Conservation (phyloP, 768 basidiomycete genomes). For the Amanita pseudoporphyria region DNA sequence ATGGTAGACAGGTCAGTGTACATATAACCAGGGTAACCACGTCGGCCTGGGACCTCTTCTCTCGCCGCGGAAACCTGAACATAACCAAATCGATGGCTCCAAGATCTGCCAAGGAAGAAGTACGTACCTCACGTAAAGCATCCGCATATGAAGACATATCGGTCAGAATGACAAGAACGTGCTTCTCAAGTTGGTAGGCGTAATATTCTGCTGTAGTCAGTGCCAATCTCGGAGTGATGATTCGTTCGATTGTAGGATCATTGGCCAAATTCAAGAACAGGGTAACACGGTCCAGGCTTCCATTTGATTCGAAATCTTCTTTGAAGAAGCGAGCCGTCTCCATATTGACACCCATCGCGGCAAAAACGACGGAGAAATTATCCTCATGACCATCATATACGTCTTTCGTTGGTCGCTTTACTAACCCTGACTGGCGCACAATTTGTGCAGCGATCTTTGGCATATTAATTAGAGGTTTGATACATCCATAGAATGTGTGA, state of each 20-base stretch:
- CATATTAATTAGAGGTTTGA: not conserved
- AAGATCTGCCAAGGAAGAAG: constrained; percentile 8
- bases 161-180: constrained; percentile 97
- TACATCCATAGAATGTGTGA: not conserved
- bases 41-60: constrained; percentile 98
- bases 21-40: constrained; percentile 98
- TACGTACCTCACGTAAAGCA: constrained; percentile 80
- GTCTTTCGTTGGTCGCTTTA: constrained; percentile 93
- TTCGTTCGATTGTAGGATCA: constrained; percentile 99
- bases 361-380: constrained; percentile 99
- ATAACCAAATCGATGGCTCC: constrained; percentile 10
- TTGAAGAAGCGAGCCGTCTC: constrained; percentile 99
- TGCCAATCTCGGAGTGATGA: constrained; percentile 97
- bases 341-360: constrained; percentile 99
- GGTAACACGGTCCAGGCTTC: constrained; percentile 93
- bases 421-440: constrained; percentile 96
- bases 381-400: constrained; percentile 99
- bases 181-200: constrained; percentile 99
- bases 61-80: constrained; percentile 90
- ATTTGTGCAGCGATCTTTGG: constrained; percentile 96
- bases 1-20: constrained; percentile 99
- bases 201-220: constrained; percentile 99
- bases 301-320: constrained; percentile 98
- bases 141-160: constrained; percentile 99
- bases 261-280: constrained; percentile 98